Evolutionary conservation across 2,329 filamentous ascomycete genomes (phyloP).

Genomic region (Colletotrichum ledebouriae): DNA sequence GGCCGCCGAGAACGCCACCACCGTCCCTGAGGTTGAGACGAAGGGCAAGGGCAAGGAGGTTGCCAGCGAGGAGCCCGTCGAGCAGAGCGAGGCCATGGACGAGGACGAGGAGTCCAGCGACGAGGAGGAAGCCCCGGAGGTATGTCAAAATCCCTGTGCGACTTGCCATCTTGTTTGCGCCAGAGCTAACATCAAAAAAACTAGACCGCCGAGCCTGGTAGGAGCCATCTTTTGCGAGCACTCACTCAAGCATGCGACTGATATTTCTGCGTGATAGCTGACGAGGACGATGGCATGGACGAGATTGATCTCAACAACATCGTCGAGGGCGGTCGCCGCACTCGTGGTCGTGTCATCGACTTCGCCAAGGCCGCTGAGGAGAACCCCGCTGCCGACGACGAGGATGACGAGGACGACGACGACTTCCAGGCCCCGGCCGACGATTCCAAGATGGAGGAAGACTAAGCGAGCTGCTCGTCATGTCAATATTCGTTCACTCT

Average conservation of each 20-base stretch:
- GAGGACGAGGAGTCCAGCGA: slow-evolving; percentile 82
- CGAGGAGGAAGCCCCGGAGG: slow-evolving; percentile 71
- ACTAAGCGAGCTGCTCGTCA: slow-evolving; percentile 47
- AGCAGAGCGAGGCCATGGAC: slow-evolving; percentile 76
- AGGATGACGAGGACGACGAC: slow-evolving; percentile 83
- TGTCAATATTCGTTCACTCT: slow-evolving; percentile 18
- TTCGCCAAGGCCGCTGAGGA: slow-evolving; percentile 91
- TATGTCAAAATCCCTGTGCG: slow-evolving; percentile 51
- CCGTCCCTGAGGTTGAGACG: slow-evolving; percentile 62
- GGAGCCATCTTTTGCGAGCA: slow-evolving; percentile 41
- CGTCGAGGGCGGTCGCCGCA: slow-evolving; percentile 82
- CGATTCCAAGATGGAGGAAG: slow-evolving; percentile 80
- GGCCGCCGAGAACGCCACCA: slow-evolving; percentile 63
- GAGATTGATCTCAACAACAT: slow-evolving; percentile 95
- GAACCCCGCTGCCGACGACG: slow-evolving; percentile 79
- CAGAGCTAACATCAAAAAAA: slow-evolving; percentile 32
- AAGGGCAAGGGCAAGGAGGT: slow-evolving; percentile 92
- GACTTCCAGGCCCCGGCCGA: slow-evolving; percentile 74
- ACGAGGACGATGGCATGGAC: slow-evolving; percentile 87
- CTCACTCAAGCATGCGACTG: slow-evolving; percentile 46
- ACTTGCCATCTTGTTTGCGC: background rate
- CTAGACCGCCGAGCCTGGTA: slow-evolving; percentile 47
- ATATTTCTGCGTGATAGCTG: slow-evolving; percentile 57
- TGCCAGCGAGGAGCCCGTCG: slow-evolving; percentile 62
- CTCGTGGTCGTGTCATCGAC: slow-evolving; percentile 92